Conservation (phyloP, 352 stramenopile species). For the Globisporangium takayamanum region DNA sequence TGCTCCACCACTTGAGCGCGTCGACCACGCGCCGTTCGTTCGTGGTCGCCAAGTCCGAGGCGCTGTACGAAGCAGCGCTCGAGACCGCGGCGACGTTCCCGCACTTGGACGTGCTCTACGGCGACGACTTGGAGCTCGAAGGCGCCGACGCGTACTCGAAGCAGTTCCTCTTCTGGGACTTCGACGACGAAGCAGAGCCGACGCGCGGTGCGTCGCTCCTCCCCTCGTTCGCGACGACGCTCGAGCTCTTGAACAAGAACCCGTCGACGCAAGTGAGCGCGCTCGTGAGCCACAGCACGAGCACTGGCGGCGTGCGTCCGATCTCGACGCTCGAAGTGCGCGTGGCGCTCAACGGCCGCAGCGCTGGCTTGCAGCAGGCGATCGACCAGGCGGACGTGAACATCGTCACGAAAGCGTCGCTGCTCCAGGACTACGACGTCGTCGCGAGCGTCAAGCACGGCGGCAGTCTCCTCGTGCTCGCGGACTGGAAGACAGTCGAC, state of each 20-base stretch:
- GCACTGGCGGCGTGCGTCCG: slow-evolving; percentile 16
- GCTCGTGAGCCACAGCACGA: slow-evolving; percentile 48
- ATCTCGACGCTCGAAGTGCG: slow-evolving; percentile 52
- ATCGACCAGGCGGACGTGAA: slow-evolving; percentile 53
- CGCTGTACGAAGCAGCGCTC: slow-evolving; percentile 47
- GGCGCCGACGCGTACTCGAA: slow-evolving; percentile 55
- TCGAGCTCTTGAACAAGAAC: slow-evolving; percentile 57
- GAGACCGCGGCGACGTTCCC: slow-evolving; percentile 39
- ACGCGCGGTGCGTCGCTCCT: slow-evolving; percentile 29
- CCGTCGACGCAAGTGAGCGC: slow-evolving; percentile 55
- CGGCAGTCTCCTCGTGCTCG: slow-evolving; percentile 48
- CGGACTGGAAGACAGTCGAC: slow-evolving; percentile 58
- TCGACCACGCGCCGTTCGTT: slow-evolving; percentile 49
- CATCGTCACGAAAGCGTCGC: slow-evolving; percentile 39
- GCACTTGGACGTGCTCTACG: slow-evolving; percentile 52
- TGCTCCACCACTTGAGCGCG: slow-evolving; percentile 47
- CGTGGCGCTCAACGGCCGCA: slow-evolving; percentile 36
- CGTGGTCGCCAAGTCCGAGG: slow-evolving; percentile 78
- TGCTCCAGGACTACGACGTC: slow-evolving; percentile 51
- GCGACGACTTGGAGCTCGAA: slow-evolving; percentile 31
- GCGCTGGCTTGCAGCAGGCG: slow-evolving; percentile 29
- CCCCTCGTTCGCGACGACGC: slow-evolving; percentile 29
- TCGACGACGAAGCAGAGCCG: slow-evolving; percentile 60
- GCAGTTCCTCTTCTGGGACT: slow-evolving; percentile 89
- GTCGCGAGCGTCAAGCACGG: slow-evolving; percentile 42